Conservation (phyloP, 2,329 filamentous ascomycete species). For the Pezicula neosporulosa region DNA sequence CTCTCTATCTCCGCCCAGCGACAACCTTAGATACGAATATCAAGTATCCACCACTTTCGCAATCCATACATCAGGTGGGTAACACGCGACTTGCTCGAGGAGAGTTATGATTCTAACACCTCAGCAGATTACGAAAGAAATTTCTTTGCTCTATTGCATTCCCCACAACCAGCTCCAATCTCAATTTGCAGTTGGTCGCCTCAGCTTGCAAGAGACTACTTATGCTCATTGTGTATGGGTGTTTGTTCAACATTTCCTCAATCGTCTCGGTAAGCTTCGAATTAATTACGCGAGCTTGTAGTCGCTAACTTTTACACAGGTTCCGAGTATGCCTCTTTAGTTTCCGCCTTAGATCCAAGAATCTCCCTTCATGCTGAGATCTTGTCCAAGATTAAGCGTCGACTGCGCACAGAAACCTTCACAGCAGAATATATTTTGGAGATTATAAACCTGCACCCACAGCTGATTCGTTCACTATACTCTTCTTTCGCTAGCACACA, state of each 20-base stretch:
- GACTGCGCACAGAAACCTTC: slow-evolving; percentile 93
- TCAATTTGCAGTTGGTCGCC: slow-evolving; percentile 78
- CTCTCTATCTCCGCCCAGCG: slow-evolving; percentile 82
- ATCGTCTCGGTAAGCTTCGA: slow-evolving; percentile 65
- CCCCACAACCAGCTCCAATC: slow-evolving; percentile 94
- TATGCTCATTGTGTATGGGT: slow-evolving; percentile 98
- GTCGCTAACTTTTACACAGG: slow-evolving; percentile 27
- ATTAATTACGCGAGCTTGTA: not conserved
- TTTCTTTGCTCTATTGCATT: slow-evolving; percentile 94
- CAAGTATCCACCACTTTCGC: slow-evolving; percentile 75
- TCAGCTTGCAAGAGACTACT: slow-evolving; percentile 94
- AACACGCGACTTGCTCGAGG: not conserved
- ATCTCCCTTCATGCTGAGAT: slow-evolving; percentile 82
- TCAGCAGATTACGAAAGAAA: slow-evolving; percentile 88
- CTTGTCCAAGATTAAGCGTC: slow-evolving; percentile 90
- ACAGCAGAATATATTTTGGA: slow-evolving; percentile 97
- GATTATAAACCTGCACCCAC: slow-evolving; percentile 89
- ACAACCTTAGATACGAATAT: slow-evolving; percentile 52
- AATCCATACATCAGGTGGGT: slow-evolving; percentile 72
- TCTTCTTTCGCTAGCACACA: slow-evolving; percentile 89
- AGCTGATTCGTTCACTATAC: slow-evolving; percentile 83
- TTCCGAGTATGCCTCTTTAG: slow-evolving; percentile 85
- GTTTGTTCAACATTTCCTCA: slow-evolving; percentile 96
- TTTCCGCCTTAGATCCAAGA: slow-evolving; percentile 72
- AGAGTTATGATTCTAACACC: not conserved